These are phyloP conservation scores for Craterostigma plantagineum DNA, from an alignment of 257 asterid genomes.

Conservation along the genomic window DNA sequence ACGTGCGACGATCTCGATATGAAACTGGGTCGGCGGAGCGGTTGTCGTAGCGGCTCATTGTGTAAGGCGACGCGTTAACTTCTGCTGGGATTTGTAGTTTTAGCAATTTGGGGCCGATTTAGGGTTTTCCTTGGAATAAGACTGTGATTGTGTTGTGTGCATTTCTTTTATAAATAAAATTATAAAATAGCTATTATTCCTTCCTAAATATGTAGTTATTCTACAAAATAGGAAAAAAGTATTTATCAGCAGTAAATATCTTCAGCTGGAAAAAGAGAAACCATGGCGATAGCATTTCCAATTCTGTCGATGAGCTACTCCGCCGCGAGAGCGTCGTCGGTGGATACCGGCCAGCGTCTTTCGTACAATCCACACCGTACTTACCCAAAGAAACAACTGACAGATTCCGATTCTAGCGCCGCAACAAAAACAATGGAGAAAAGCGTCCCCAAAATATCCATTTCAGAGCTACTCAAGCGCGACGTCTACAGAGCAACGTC, in stretches of 20 bases:
- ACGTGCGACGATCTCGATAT: conserved; percentile 96
- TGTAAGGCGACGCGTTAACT: not conserved
- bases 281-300: conserved; percentile 33
- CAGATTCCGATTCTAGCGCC: conserved; percentile 13
- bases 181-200: not conserved
- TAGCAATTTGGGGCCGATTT: not conserved
- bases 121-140: too few species aligned
- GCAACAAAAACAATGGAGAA: conserved; percentile 12
- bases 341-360: conserved; percentile 49
- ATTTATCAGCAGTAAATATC: too few species aligned
- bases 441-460: conserved; percentile 19
- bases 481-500: conserved; percentile 11
- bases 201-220: too few species aligned
- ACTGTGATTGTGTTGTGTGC: too few species aligned
- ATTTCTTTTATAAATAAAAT: not conserved
- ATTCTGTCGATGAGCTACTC: conserved; percentile 16
- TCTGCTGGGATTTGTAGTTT: not conserved
- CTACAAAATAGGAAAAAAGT: too few species aligned
- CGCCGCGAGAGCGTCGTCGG: conserved; percentile 37
- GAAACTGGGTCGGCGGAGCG: conserved; percentile 84
- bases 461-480: conserved; percentile 65
- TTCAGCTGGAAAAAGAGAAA: too few species aligned
- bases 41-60: conserved; percentile 92
- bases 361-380: conserved; percentile 81
- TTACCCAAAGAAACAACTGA: conserved; percentile 26